Percentiles rank a stretch among this genome's conserved stretches.
Conservation (phyloP, 176 grass and related monocot genomes). For the Juncus inflexus region DNA sequence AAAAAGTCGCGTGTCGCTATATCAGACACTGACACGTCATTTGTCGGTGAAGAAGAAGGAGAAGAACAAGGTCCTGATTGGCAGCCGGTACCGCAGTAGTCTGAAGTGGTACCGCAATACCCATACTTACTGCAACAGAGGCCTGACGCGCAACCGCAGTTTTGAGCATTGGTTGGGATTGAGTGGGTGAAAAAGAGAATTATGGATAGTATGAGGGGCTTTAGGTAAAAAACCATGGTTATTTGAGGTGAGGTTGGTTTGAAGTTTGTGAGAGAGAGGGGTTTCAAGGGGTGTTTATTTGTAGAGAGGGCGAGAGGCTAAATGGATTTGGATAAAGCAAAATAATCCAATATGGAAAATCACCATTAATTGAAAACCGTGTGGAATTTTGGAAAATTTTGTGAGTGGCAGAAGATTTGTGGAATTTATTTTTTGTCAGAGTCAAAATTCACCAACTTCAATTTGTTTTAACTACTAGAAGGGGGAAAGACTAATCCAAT, state of each 20-base stretch:
- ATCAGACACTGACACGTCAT: constrained; percentile 28
- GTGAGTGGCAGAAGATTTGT: no score
- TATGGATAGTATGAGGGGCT: constrained; percentile 10
- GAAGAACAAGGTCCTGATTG: constrained; percentile 28
- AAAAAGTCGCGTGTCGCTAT: constrained; percentile 40
- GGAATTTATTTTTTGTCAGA: no score
- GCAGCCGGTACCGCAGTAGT: constrained; percentile 32
- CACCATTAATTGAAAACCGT: no score
- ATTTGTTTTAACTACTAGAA: no score
- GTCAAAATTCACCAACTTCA: no score
- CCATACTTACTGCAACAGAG: constrained; percentile 36
- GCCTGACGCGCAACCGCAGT: constrained; percentile 13
- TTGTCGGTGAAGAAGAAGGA: neutral
- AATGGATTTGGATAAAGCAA: neutral
- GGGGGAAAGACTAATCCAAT: no score
- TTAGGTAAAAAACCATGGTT: constrained; percentile 13
- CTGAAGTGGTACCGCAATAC: constrained; percentile 10
- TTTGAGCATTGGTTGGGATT: constrained; percentile 15
- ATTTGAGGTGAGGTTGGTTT: neutral
- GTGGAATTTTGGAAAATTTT: no score
- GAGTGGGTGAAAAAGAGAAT: constrained; percentile 19
- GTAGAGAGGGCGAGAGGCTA: neutral
- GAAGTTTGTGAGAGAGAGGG: neutral
- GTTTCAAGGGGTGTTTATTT: constrained; percentile 10
- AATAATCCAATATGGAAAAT: neutral